Percentiles rank a stretch among this genome's conserved stretches.
Conservation (phyloP, 1,284 basidiomycete genomes). For the Veloporphyrellus conicus region DNA sequence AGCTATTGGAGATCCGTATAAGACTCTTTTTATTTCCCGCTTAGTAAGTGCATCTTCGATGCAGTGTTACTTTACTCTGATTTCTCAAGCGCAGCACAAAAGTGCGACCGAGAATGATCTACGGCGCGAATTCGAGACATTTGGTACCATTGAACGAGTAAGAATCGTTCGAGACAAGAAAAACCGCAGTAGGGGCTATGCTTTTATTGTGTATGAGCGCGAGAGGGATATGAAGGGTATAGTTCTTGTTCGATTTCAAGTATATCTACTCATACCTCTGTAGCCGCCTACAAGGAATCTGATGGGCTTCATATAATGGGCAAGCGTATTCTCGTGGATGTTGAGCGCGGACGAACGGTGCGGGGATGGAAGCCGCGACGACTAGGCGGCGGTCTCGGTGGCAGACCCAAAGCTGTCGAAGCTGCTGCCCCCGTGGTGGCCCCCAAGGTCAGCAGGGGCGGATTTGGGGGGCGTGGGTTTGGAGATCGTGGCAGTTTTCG, state of each 20-base stretch:
- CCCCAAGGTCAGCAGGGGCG: conserved; percentile 35
- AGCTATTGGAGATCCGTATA: conserved; percentile 96
- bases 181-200: conserved; percentile 85
- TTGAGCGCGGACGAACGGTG: conserved; percentile 96
- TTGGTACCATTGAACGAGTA: conserved; percentile 90
- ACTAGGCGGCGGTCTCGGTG: conserved; percentile 92
- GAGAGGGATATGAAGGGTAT: conserved; percentile 98
- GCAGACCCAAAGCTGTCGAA: conserved; percentile 82
- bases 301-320: conserved; percentile 95
- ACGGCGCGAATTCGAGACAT: conserved; percentile 90
- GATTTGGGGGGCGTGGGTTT: conserved; percentile 43
- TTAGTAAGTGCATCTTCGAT: conserved; percentile 51
- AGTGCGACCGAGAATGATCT: conserved; percentile 87
- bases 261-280: conserved; percentile 14
- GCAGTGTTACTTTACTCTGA: conserved; percentile 19
- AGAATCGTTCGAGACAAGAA: conserved; percentile 88
- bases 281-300: conserved; percentile 99
- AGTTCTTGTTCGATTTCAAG: conserved; percentile 18
- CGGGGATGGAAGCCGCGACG: conserved; percentile 97
- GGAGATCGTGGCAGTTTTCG: conserved; percentile 44
- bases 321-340: conserved; percentile 93
- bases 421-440: conserved; percentile 41
- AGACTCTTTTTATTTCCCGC: conserved; percentile 94
- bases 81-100: conserved; percentile 59
- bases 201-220: conserved; percentile 95